Evolutionary conservation across 1,284 basidiomycete genomes (phyloP), one percentile per base, ranked within the genome.

Genomic region (Laetiporus sulphureus): DNA sequence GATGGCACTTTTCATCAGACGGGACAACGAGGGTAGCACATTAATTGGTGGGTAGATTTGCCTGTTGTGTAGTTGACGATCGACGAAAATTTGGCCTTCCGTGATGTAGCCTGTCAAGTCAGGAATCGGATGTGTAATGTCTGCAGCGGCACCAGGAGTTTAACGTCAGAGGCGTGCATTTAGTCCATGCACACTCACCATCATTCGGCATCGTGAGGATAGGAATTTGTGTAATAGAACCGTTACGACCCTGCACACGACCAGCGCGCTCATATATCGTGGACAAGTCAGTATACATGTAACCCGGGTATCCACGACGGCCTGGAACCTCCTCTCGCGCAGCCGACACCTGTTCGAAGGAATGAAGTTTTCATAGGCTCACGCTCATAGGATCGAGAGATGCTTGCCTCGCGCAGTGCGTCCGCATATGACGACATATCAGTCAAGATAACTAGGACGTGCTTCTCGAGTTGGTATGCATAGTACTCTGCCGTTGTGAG

Each of bases 141-240:
- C 93, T 94, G 31, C 19, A 18, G 32, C 25, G 31, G 19, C 22
- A 10, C 3, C 33, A 41, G 36, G 16, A 19, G 30, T 12, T 3
- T 37, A 39, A 30, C 10, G 25, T 16, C 38, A 19, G 32, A 16
- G 7, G 42, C 16, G 20, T 27, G 40, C 41, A 42, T 48, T 42
- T 42, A 54, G 45, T 50, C 49, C 23, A 23, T 32, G n/a, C n/a
- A n/a, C n/a, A 57, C 76, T 65, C 66, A 90, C 91, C 93, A 67
- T 99, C 96, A 72, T 99, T 99, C 24, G 96, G 96, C 96, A 99
- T 99, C 47, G 96, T 99, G 51, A 99, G 75, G 60, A 99, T 99
- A 44, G 96, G 96, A 63, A 99, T 97, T 71, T 99, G 96, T 38
- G 96, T 99, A 71, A 99, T 99, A 34, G 94, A 98, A 36, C 96